Conservation (phyloP, 208 protist genomes). For the Angomonas ambiguus region DNA sequence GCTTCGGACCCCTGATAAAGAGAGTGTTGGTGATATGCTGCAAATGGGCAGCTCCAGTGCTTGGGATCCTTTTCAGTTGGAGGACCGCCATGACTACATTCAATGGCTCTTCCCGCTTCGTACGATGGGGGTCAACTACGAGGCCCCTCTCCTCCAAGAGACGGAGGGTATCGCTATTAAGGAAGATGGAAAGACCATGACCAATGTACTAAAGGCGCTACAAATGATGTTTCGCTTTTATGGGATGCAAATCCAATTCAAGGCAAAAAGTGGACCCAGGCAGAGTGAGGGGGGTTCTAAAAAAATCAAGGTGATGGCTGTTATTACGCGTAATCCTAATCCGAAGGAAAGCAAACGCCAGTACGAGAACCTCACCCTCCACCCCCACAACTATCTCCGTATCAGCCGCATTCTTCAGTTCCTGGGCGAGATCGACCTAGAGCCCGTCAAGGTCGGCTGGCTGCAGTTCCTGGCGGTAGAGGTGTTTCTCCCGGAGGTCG, state of each 20-base stretch:
- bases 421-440: constrained; percentile 55
- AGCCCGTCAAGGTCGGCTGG: constrained; percentile 58
- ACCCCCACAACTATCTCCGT: constrained; percentile 61
- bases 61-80: constrained; percentile 31
- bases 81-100: constrained; percentile 63
- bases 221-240: constrained; percentile 79
- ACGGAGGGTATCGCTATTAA: constrained; percentile 18
- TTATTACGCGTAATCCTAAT: constrained; percentile 10
- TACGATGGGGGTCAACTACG: constrained; percentile 52
- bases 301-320: constrained; percentile 3
- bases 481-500: constrained; percentile 19
- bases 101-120: constrained; percentile 82
- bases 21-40: not conserved
- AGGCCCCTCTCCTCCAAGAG: constrained; percentile 50
- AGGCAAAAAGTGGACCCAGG: not conserved
- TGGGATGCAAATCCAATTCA: constrained; percentile 33
- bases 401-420: constrained; percentile 74
- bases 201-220: constrained; percentile 37
- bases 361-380: constrained; percentile 39
- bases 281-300: constrained; percentile 11
- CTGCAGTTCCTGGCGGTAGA: constrained; percentile 47
- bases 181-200: constrained; percentile 32
- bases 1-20: not conserved
- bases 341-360: constrained; percentile 12
- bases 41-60: not conserved